Evolutionary conservation across 1,139 yeast genomes (phyloP).

Genomic region (Suhomyces wounanorum): DNA sequence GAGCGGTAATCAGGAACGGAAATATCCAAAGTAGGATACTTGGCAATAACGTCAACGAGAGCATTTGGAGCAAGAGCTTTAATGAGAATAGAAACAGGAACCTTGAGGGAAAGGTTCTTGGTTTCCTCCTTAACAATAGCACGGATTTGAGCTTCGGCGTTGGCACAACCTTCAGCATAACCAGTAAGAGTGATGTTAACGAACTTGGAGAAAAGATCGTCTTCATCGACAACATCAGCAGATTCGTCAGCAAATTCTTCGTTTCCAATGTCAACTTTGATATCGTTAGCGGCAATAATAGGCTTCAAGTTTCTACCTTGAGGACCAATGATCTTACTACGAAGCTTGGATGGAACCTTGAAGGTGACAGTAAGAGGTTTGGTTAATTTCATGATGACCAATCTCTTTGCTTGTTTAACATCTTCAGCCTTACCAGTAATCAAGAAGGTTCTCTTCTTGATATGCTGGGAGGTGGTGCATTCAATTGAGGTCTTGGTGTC

Average conservation of each 20-base stretch:
- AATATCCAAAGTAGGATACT: slow-evolving; percentile 32
- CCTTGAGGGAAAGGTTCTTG: slow-evolving; percentile 52
- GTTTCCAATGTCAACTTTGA: slow-evolving; percentile 73
- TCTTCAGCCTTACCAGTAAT: slow-evolving; percentile 74
- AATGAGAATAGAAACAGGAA: slow-evolving; percentile 48
- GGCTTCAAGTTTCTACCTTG: slow-evolving; percentile 84
- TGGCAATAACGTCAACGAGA: slow-evolving; percentile 25
- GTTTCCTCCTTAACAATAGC: slow-evolving; percentile 78
- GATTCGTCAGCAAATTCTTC: slow-evolving; percentile 29
- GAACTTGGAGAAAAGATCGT: slow-evolving; percentile 55
- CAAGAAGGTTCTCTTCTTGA: slow-evolving; percentile 82
- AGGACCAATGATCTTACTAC: slow-evolving; percentile 85
- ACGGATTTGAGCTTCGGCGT: slow-evolving; percentile 70
- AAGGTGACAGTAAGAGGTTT: slow-evolving; percentile 67
- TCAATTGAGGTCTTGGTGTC: slow-evolving; percentile 71
- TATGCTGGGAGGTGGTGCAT: slow-evolving; percentile 76
- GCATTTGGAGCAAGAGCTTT: slow-evolving; percentile 52
- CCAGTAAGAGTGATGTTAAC: slow-evolving; percentile 74
- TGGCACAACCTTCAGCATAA: slow-evolving; percentile 78
- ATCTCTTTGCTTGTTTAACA: slow-evolving; percentile 73
- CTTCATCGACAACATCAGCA: slow-evolving; percentile 28
- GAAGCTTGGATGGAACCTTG: slow-evolving; percentile 73
- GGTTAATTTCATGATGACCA: slow-evolving; percentile 74
- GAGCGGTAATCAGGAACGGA: slow-evolving; percentile 39
- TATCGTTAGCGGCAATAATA: slow-evolving; percentile 69